Base-by-base conservation (phyloP, 1,139 yeast species). In the Geotrichum fermentans region DNA sequence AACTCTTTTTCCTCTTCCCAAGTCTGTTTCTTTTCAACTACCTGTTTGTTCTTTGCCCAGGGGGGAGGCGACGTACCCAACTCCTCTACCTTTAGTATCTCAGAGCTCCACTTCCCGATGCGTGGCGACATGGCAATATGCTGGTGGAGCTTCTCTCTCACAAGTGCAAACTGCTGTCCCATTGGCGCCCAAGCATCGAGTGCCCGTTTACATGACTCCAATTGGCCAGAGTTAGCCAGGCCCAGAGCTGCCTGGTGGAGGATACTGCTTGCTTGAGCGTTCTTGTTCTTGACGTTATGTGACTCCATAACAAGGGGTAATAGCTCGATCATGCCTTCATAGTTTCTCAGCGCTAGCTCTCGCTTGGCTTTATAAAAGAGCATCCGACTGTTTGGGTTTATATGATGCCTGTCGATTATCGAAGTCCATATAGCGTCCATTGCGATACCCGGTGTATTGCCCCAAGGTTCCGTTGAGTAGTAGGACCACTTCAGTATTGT, bases 361-460 rank as follows among this genome's bases (percentile, higher is more conserved):
- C 37, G 30, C 14, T 29, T 20, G 18, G 32, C 26, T 24, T 47
- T 47, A 20, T 47, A 47, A 20, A 55, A 54, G 40, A 51, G 54
- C 61, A 58, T 56, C 18, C 39, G 47, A 2, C 50, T 52, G n/a
- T 52, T 52, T 8, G 62, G 62, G n/a, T 40, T 22, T 8, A 56
- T 30, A 17, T 49, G 44, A 34, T 54, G 53, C 4, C 43, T 35
- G 16, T 51, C 45, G 7, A 40, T 43, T 2, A 51, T 42, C 7
- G 46, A 43, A 17, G 33, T 22, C 69, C 70, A 67, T 20, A 64
- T 47, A 8, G 52, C 50, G 22, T 55, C 61, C 47, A 65, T 61
- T 20, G 55, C 49, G 20, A 43, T 48, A 6, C 48, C 36, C 1
- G 60, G 56, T 20, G 61, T 55, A 30, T 43, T 47, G 7, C 61